phyloP scores from a whole-genome alignment of 2,329 filamentous ascomycete species.

The Apiospora rasikravindrae region DNA sequence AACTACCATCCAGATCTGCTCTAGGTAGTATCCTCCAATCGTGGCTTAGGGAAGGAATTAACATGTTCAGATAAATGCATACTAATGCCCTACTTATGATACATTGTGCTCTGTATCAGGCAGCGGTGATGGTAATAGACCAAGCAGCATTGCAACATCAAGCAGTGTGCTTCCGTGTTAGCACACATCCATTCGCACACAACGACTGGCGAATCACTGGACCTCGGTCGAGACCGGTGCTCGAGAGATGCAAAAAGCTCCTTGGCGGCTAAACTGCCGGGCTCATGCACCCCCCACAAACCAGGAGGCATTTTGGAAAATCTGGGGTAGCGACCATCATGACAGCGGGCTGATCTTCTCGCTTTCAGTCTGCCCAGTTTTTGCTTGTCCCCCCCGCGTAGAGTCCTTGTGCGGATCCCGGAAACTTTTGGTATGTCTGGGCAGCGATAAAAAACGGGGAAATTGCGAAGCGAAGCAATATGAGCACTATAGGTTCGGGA shows the following conservation, averaged over 20 bases:
- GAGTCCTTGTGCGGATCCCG: neutral
- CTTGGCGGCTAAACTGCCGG: conserved; percentile 20
- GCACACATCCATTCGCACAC: neutral
- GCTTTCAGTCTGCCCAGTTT: conserved; percentile 11
- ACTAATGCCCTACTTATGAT: too few species aligned
- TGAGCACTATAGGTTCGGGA: neutral
- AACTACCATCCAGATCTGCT: conserved; percentile 1
- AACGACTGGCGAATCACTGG: neutral
- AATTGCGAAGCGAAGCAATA: neutral
- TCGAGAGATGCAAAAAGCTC: neutral
- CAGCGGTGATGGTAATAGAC: neutral
- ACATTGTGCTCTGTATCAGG: neutral
- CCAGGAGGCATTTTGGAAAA: neutral
- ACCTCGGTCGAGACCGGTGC: neutral
- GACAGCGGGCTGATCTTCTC: conserved; percentile 9
- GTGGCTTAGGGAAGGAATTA: neutral
- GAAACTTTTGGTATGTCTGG: neutral
- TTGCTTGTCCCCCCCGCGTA: neutral
- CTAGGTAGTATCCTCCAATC: neutral
- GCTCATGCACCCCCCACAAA: neutral
- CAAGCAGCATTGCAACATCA: neutral
- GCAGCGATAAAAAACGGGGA: neutral
- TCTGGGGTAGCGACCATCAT: neutral
- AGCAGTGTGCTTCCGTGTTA: neutral
- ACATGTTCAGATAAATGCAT: neutral